Evolutionary conservation across 139 green algal species (phyloP).

Genomic region (Chlorella sp.): DNA sequence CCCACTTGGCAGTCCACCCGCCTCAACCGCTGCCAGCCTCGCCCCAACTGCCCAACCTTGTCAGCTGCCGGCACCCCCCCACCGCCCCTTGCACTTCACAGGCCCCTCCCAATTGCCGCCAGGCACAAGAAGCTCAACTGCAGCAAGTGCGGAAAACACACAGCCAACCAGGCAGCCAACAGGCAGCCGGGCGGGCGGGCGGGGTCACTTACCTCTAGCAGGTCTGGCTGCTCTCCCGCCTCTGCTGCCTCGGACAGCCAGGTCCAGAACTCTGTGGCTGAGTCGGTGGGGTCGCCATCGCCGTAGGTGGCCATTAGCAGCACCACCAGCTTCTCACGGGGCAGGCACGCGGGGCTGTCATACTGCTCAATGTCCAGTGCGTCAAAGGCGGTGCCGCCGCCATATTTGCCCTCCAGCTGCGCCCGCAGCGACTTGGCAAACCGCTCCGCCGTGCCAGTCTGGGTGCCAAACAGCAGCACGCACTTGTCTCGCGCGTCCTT

Average conservation of each 20-base stretch:
- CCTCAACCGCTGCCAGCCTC: too few species aligned
- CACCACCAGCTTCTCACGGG: conserved; percentile 80
- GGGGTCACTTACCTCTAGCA: conserved; percentile 58
- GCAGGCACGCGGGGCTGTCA: conserved; percentile 53
- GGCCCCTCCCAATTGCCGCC: background rate
- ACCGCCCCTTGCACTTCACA: background rate
- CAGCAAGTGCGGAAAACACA: background rate
- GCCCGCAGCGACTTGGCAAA: conserved; percentile 86
- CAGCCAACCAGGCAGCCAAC: background rate
- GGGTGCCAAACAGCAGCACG: conserved; percentile 73
- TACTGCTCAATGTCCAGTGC: conserved; percentile 82
- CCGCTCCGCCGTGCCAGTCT: conserved; percentile 92
- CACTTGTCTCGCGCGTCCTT: background rate
- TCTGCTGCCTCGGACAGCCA: conserved; percentile 80
- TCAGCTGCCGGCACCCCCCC: background rate
- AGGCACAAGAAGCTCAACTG: too few species aligned
- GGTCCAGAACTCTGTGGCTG: conserved; percentile 82
- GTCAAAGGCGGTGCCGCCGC: conserved; percentile 61
- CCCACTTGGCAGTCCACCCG: background rate
- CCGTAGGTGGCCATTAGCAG: conserved; percentile 96
- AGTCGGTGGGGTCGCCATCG: conserved; percentile 97
- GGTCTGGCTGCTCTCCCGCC: conserved; percentile 50
- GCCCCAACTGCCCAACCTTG: too few species aligned
- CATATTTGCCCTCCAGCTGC: conserved; percentile 64
- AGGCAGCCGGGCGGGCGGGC: too few species aligned